phyloP scores from a whole-genome alignment of 108 stramenopile species.

The Tribonema minus region DNA sequence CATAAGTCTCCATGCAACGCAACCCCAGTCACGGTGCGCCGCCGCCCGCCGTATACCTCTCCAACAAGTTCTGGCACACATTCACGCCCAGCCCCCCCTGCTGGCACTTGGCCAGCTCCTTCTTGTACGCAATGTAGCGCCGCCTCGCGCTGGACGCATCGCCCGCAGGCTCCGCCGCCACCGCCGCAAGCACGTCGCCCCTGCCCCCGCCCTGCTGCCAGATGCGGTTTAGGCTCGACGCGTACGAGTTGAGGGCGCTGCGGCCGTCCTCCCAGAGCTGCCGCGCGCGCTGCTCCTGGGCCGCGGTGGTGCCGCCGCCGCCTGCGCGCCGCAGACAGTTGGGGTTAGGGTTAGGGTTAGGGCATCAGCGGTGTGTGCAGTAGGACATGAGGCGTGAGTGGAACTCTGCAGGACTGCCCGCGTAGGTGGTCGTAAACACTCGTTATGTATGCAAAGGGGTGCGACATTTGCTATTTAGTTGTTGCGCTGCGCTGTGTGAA shows the following conservation, averaged over 20 bases:
- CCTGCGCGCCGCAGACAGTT: too few species aligned
- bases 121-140: background rate
- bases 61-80: background rate
- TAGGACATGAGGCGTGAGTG: too few species aligned
- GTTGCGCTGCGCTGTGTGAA: too few species aligned
- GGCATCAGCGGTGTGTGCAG: too few species aligned
- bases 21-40: background rate
- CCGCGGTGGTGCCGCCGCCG: background rate
- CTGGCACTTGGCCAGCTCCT: conserved; percentile 1
- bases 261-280: background rate
- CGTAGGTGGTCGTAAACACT: too few species aligned
- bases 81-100: conserved; percentile 6
- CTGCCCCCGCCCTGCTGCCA: background rate
- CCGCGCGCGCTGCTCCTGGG: background rate
- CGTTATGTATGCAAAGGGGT: too few species aligned
- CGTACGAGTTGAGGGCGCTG: background rate
- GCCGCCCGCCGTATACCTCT: background rate
- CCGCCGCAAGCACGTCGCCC: background rate
- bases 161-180: background rate
- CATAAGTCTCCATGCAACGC: too few species aligned
- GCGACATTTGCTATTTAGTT: too few species aligned
- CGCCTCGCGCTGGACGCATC: background rate
- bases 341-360: too few species aligned
- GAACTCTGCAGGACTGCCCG: too few species aligned
- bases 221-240: background rate